Conservation (phyloP, 305 asterid genomes). For the Fraxinus greggii region DNA sequence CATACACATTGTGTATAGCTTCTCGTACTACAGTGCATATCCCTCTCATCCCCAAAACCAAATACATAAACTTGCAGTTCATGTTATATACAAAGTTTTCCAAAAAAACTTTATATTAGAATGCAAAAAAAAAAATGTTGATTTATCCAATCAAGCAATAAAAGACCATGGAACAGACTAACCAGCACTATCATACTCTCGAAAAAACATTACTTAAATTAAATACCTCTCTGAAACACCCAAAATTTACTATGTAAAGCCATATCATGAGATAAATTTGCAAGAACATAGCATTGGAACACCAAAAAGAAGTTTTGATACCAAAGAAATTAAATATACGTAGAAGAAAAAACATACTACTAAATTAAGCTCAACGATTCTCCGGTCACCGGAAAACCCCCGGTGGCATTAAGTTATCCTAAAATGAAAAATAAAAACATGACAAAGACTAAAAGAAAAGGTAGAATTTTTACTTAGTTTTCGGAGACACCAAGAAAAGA, state of each 20-base stretch:
- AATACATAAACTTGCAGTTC: neutral
- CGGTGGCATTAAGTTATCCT: neutral
- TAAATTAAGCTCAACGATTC: neutral
- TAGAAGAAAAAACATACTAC: neutral
- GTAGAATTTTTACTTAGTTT: constrained; percentile 17
- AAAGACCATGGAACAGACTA: constrained; percentile 1
- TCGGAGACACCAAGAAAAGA: constrained; percentile 20
- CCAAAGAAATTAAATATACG: neutral
- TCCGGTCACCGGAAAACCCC: neutral
- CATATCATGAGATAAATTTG: neutral
- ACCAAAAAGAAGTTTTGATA: neutral
- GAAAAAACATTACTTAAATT: neutral
- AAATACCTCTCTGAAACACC: neutral
- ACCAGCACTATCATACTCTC: neutral
- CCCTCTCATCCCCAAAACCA: neutral
- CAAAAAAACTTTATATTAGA: neutral
- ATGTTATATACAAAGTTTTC: neutral
- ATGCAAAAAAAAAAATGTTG: neutral
- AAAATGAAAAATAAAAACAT: neutral
- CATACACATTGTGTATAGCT: neutral
- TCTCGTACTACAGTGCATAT: neutral
- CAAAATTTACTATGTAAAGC: neutral
- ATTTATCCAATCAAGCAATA: constrained; percentile 2
- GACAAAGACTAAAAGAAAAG: constrained; percentile 5
- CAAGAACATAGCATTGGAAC: neutral